A percentile compares a stretch with the other conserved stretches of the same genome.
These are phyloP conservation scores for Pythium oligandrum DNA, from an alignment of 352 stramenopile species.

Conservation along the genomic window DNA sequence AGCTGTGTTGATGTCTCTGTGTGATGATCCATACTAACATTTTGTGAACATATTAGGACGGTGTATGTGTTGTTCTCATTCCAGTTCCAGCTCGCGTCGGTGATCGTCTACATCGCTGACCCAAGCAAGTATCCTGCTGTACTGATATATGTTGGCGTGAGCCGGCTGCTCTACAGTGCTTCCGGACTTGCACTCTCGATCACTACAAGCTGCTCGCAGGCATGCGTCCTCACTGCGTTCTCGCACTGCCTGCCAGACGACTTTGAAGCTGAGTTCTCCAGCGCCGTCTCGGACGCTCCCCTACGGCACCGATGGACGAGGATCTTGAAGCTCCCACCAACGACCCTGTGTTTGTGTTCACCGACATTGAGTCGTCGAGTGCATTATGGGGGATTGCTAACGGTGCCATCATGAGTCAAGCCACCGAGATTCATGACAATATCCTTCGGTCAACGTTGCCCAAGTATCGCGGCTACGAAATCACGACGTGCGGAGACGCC, in stretches of 20 bases:
- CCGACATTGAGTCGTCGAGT: slow-evolving; percentile 59
- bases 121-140: slow-evolving; percentile 7
- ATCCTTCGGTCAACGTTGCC: slow-evolving; percentile 37
- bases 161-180: slow-evolving; percentile 8
- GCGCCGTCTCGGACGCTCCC: not conserved
- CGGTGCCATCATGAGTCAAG: slow-evolving; percentile 36
- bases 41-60: slow-evolving; percentile 17
- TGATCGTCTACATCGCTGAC: slow-evolving; percentile 30
- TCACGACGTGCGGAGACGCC: slow-evolving; percentile 49
- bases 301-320: not conserved
- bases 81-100: slow-evolving; percentile 42
- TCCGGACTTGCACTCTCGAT: slow-evolving; percentile 9
- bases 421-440: slow-evolving; percentile 52
- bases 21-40: too few relatives aligned
- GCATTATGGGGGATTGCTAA: slow-evolving; percentile 44
- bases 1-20: not conserved
- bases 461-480: slow-evolving; percentile 59
- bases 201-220: slow-evolving; percentile 11
- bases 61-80: slow-evolving; percentile 46
- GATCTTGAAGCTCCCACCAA: slow-evolving; percentile 4
- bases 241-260: slow-evolving; percentile 9
- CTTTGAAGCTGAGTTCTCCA: slow-evolving; percentile 11
- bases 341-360: slow-evolving; percentile 31
- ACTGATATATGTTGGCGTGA: slow-evolving; percentile 19
- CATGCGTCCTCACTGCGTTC: slow-evolving; percentile 10